Evolutionary conservation across 345 rosid species (phyloP).

Genomic region (Heritiera fomes): DNA sequence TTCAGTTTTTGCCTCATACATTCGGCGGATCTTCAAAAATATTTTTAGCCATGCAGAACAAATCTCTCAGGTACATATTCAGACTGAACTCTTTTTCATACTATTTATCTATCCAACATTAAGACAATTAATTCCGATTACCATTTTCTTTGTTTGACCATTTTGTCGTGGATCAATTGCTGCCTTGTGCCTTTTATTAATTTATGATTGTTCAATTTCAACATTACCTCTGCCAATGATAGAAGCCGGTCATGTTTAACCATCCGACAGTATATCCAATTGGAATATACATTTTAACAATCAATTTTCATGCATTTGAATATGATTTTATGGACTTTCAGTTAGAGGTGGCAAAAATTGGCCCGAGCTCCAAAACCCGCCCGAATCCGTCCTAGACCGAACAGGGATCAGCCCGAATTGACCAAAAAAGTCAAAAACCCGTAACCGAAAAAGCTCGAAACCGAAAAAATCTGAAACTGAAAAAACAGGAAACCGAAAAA

Average conservation of each 20-base stretch:
- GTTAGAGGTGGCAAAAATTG: no score
- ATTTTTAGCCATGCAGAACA: slow-evolving; percentile 91
- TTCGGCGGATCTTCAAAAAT: slow-evolving; percentile 86
- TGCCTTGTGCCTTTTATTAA: neutral
- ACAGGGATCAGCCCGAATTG: no score
- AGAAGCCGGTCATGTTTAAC: neutral
- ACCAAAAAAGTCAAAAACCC: no score
- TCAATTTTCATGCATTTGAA: neutral
- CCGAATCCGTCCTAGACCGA: no score
- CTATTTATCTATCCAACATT: neutral
- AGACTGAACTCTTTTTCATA: neutral
- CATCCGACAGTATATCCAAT: neutral
- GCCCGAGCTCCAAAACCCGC: no score
- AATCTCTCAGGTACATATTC: slow-evolving; percentile 74
- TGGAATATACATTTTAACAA: neutral
- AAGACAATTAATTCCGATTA: neutral
- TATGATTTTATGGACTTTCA: neutral
- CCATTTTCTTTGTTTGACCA: neutral
- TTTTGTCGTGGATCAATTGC: neutral
- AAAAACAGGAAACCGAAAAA: no score
- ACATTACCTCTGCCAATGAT: neutral
- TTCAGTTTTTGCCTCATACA: slow-evolving; percentile 77
- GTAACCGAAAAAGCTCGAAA: no score
- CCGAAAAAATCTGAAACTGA: no score
- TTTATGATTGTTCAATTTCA: neutral